Conservation (phyloP, 2,329 filamentous ascomycete species). For the Claviceps paspali region DNA sequence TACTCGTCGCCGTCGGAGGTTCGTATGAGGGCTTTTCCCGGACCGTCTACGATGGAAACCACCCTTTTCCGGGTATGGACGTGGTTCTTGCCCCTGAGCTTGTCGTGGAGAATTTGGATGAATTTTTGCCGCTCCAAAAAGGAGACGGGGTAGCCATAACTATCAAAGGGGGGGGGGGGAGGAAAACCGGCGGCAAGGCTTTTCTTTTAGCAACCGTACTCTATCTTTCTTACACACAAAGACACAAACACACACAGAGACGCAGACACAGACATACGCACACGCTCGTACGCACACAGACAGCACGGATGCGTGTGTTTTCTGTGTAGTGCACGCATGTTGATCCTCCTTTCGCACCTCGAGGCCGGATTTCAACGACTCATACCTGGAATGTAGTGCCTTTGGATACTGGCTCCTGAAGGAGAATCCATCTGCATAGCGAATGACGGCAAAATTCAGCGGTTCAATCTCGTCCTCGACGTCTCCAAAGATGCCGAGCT, state of each 20-base stretch:
- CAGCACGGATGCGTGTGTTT: too few species aligned
- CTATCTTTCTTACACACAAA: neutral
- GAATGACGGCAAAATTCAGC: slow-evolving; percentile 5
- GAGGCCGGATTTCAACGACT: too few species aligned
- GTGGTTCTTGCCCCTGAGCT: slow-evolving; percentile 15
- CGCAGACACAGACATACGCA: too few species aligned
- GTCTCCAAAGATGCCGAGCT: slow-evolving; percentile 21
- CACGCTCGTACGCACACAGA: too few species aligned
- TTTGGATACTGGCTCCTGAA: slow-evolving; percentile 6
- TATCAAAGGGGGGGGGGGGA: neutral
- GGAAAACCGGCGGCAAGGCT: neutral
- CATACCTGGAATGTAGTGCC: slow-evolving; percentile 4
- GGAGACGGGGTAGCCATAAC: slow-evolving; percentile 15
- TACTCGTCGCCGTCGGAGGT: slow-evolving; percentile 20
- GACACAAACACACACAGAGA: neutral
- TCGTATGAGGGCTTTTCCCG: slow-evolving; percentile 9
- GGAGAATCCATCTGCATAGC: slow-evolving; percentile 4
- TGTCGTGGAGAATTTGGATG: slow-evolving; percentile 18
- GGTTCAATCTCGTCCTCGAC: slow-evolving; percentile 6
- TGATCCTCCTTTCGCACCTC: too few species aligned
- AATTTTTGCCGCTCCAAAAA: slow-evolving; percentile 22
- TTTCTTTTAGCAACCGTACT: too few species aligned
- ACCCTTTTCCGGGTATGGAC: slow-evolving; percentile 10
- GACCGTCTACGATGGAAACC: slow-evolving; percentile 5
- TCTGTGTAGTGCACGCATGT: too few species aligned